Evolutionary conservation across 257 asterid genomes (phyloP).

Genomic region (Anisodus acutangulus): DNA sequence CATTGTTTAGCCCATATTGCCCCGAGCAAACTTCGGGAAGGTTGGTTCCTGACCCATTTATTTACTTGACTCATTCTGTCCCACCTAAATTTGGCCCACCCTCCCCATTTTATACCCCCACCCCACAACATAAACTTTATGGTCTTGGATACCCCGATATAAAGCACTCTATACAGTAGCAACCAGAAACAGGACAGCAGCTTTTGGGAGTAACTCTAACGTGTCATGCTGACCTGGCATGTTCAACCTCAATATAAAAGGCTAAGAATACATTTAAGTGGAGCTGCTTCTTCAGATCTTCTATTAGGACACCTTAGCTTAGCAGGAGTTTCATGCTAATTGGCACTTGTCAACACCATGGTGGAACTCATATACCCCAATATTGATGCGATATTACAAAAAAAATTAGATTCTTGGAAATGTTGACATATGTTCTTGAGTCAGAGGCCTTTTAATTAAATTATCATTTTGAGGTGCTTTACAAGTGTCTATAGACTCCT

Average conservation of each 20-base stretch:
- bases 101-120: not conserved
- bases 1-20: not conserved
- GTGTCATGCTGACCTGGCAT: not conserved
- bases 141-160: not conserved
- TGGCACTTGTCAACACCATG: not conserved
- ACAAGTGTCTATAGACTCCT: not conserved
- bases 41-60: not conserved
- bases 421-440: not conserved
- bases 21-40: not conserved
- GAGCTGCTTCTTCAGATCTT: not conserved
- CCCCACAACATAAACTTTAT: not conserved
- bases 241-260: conserved; percentile 12
- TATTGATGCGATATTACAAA: not conserved
- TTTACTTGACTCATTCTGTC: not conserved
- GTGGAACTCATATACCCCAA: not conserved
- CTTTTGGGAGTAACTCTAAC: not conserved
- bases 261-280: not conserved
- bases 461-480: conserved; percentile 19
- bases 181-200: conserved; percentile 8
- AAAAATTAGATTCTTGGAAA: not conserved
- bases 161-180: not conserved
- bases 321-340: not conserved
- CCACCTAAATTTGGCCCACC: not conserved
- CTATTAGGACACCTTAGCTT: not conserved
- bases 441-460: not conserved